Evolutionary conservation across 2,329 filamentous ascomycete species (phyloP).

Genomic region (Botrytis fabae): DNA sequence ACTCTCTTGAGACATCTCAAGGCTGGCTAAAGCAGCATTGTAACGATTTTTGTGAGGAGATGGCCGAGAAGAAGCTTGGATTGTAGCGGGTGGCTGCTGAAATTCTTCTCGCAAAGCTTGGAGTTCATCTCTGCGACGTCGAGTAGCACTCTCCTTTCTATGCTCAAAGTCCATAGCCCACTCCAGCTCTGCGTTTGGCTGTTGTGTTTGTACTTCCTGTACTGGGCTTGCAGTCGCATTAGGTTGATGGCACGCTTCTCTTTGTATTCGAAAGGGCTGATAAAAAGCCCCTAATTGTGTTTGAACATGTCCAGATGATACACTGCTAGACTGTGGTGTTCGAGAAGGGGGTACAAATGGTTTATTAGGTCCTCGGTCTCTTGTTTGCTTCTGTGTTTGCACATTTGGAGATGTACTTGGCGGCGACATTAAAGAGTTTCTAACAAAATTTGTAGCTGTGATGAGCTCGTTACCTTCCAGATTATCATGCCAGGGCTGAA

Average conservation of each 20-base stretch:
- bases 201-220: slow-evolving; percentile 13
- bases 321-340: slow-evolving; percentile 10
- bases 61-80: slow-evolving; percentile 8
- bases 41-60: slow-evolving; percentile 40
- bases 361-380: slow-evolving; percentile 27
- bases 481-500: neutral
- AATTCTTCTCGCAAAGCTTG: slow-evolving; percentile 25
- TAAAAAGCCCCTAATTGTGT: slow-evolving; percentile 23
- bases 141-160: slow-evolving; percentile 38
- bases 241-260: neutral
- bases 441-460: slow-evolving; percentile 31
- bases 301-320: slow-evolving; percentile 28
- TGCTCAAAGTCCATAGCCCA: slow-evolving; percentile 41
- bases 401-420: slow-evolving; percentile 21
- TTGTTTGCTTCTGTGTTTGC: slow-evolving; percentile 14
- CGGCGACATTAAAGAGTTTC: slow-evolving; percentile 26
- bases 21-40: slow-evolving; percentile 34
- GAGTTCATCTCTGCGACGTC: slow-evolving; percentile 35
- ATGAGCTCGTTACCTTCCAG: slow-evolving; percentile 32
- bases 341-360: slow-evolving; percentile 34
- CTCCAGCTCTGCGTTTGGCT: slow-evolving; percentile 32
- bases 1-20: slow-evolving; percentile 24
- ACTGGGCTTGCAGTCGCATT: neutral
- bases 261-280: slow-evolving; percentile 17
- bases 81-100: neutral